Evolutionary conservation across 1,139 yeast genomes (phyloP).

Genomic region (Saccharomycopsis crataegensis): DNA sequence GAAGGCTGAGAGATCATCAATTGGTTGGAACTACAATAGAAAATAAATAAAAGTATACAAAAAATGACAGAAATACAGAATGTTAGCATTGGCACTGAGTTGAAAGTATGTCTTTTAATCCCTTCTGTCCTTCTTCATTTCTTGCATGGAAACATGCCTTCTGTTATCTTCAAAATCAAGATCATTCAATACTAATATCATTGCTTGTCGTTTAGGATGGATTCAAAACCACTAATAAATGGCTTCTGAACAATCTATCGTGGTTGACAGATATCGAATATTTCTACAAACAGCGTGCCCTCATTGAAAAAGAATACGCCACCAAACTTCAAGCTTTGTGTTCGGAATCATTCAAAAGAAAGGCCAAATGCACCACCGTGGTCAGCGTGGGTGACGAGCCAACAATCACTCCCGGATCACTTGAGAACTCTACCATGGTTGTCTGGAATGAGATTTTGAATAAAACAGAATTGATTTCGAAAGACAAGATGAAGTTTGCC

Average conservation of each 20-base stretch:
- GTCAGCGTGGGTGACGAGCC: constrained; percentile 91
- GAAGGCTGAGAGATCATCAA: neutral
- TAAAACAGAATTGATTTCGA: constrained; percentile 76
- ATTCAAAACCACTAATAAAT: constrained; percentile 64
- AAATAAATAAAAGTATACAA: neutral
- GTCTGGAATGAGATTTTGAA: constrained; percentile 87
- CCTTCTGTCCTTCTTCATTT: neutral
- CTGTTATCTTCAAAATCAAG: neutral
- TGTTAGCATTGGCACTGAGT: constrained; percentile 33
- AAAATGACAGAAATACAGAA: constrained; percentile 10
- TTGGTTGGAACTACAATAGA: neutral
- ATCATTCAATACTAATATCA: too few relatives aligned
- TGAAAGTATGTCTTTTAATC: constrained; percentile 24
- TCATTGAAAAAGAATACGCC: constrained; percentile 78
- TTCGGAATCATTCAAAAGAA: constrained; percentile 65
- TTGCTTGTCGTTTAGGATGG: constrained; percentile 4
- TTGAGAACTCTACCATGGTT: constrained; percentile 88
- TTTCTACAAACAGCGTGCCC: constrained; percentile 78
- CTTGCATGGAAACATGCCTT: neutral
- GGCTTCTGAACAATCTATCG: constrained; percentile 67
- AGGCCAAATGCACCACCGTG: constrained; percentile 58
- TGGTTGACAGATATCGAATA: constrained; percentile 76
- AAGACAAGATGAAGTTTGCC: constrained; percentile 56
- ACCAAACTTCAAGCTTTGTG: constrained; percentile 57
- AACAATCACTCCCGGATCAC: constrained; percentile 85